These are phyloP conservation scores for Cicer arietinum DNA, from an alignment of 306 rosid species.

Conservation along the genomic window DNA sequence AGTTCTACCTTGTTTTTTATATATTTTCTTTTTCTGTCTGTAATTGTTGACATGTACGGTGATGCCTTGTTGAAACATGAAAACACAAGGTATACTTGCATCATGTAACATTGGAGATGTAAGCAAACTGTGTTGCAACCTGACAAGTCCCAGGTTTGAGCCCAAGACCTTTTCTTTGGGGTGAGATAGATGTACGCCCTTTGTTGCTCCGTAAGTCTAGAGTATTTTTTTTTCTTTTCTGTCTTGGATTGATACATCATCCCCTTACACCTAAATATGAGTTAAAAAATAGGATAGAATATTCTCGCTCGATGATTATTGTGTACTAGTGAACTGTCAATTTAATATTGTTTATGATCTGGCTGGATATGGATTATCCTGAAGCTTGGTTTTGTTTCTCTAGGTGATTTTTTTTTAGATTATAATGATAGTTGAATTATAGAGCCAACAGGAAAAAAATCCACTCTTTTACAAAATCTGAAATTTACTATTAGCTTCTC, in stretches of 20 bases:
- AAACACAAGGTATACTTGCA: not conserved
- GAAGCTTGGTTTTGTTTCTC: not conserved
- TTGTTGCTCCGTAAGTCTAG: not conserved
- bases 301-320: not conserved
- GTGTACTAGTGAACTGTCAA: not conserved
- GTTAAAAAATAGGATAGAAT: not conserved
- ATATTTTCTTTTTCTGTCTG: not conserved
- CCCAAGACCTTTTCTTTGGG: not conserved
- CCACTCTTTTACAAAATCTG: no score
- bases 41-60: not conserved
- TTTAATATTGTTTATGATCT: not conserved
- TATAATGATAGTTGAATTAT: not conserved
- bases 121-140: not conserved
- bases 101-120: not conserved
- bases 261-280: not conserved
- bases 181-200: not conserved
- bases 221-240: not conserved
- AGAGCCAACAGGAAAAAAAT: no score
- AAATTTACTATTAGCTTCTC: no score
- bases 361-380: not conserved
- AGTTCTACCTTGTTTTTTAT: not conserved
- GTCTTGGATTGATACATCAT: not conserved
- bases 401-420: not conserved
- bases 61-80: constrained; percentile 9
- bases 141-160: not conserved